Conservation (phyloP, 177 flowering plant species). For the Vitis hybrid region DNA sequence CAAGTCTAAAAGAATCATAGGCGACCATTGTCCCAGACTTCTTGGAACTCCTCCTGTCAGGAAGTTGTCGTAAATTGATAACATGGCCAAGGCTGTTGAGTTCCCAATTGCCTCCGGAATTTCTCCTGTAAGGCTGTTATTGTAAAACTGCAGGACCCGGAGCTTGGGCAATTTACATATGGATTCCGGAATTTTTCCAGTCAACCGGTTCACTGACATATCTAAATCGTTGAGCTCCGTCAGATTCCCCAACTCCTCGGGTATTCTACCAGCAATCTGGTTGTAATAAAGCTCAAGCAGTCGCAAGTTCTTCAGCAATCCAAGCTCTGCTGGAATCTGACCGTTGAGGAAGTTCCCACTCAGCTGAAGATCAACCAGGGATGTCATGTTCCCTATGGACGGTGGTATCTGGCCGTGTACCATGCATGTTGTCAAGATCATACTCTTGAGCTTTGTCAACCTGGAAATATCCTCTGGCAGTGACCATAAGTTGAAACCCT, state of each 20-base stretch:
- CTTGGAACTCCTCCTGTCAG: constrained; percentile 70
- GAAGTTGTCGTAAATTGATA: constrained; percentile 67
- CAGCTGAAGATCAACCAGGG: constrained; percentile 73
- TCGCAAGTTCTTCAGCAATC: constrained; percentile 52
- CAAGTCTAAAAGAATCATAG: constrained; percentile 55
- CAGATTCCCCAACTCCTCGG: constrained; percentile 77
- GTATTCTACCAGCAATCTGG: constrained; percentile 59
- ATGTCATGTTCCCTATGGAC: constrained; percentile 70
- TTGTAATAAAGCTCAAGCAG: constrained; percentile 80
- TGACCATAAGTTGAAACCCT: constrained; percentile 45
- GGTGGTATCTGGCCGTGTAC: constrained; percentile 64
- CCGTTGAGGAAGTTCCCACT: constrained; percentile 68
- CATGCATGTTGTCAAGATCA: constrained; percentile 63
- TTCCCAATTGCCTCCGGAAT: constrained; percentile 60
- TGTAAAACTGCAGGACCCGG: constrained; percentile 60
- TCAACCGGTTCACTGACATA: constrained; percentile 68
- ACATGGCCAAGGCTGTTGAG: constrained; percentile 47
- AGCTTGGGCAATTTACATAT: constrained; percentile 71
- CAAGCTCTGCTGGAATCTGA: constrained; percentile 62
- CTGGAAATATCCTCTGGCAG: constrained; percentile 51
- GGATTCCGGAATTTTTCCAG: constrained; percentile 66
- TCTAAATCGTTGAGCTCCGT: constrained; percentile 67
- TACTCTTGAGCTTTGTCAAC: constrained; percentile 43
- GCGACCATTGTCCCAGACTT: constrained; percentile 52
- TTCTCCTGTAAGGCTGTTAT: constrained; percentile 79